phyloP scores from a whole-genome alignment of 352 stramenopile genomes.

The Saprolegnia diclina region DNA sequence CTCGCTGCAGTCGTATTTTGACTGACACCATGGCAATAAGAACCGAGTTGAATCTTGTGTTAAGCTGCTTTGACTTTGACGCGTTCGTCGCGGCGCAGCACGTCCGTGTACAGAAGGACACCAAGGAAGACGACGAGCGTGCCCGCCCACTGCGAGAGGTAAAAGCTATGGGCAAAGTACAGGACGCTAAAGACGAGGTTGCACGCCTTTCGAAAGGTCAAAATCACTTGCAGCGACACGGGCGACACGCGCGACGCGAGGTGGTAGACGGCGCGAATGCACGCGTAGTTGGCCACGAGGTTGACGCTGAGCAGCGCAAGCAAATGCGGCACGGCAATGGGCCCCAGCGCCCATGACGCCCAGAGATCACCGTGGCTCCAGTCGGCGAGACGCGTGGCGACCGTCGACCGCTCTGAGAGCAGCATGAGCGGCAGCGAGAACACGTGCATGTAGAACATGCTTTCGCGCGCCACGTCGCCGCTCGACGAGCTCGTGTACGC shows the following conservation, averaged over 20 bases:
- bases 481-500: background rate
- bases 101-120: slow-evolving; percentile 15
- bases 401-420: background rate
- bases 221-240: slow-evolving; percentile 24
- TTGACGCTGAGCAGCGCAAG: background rate
- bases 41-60: background rate
- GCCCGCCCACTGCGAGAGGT: background rate
- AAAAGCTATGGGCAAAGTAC: slow-evolving; percentile 20
- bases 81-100: background rate
- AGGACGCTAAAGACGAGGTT: slow-evolving; percentile 26
- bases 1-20: slow-evolving; percentile 84
- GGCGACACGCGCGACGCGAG: slow-evolving; percentile 16
- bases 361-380: slow-evolving; percentile 1
- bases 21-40: slow-evolving; percentile 26
- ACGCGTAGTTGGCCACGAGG: slow-evolving; percentile 25
- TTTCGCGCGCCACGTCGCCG: slow-evolving; percentile 7
- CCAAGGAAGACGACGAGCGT: slow-evolving; percentile 15
- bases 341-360: background rate
- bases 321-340: background rate
- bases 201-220: slow-evolving; percentile 18
- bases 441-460: slow-evolving; percentile 26
- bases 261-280: slow-evolving; percentile 22
- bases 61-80: background rate
- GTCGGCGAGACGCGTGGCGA: background rate
- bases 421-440: slow-evolving; percentile 13